Evolutionary conservation across 108 stramenopile genomes (phyloP).

Genomic region (Nitzschia sp.): DNA sequence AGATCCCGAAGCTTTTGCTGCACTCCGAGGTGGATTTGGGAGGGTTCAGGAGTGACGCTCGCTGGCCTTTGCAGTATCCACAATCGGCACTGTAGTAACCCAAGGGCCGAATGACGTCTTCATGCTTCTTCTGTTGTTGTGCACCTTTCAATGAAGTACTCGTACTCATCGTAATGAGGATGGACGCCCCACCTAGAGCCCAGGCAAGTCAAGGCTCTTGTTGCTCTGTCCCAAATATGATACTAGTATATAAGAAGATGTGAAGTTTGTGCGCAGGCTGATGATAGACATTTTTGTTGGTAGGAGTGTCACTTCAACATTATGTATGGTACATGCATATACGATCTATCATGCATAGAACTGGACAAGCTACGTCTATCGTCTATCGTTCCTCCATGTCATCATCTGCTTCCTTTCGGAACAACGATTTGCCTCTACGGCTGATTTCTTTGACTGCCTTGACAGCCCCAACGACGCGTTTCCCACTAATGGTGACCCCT

Average conservation of each 20-base stretch:
- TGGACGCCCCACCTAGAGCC: too few species aligned
- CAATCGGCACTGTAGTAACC: constrained; percentile 59
- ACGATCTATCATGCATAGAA: too few species aligned
- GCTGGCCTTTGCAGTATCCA: constrained; percentile 73
- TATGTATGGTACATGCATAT: too few species aligned
- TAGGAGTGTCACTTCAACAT: too few species aligned
- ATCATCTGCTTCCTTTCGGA: constrained; percentile 1
- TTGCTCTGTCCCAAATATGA: too few species aligned
- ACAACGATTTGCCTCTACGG: neutral
- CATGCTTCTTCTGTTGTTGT: neutral
- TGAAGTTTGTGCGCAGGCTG: too few species aligned
- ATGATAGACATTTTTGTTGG: too few species aligned
- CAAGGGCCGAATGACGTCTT: constrained; percentile 45
- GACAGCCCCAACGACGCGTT: constrained; percentile 29
- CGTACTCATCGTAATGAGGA: too few species aligned
- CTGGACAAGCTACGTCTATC: too few species aligned
- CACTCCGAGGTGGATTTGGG: constrained; percentile 34
- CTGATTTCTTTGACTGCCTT: constrained; percentile 27
- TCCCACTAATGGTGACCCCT: constrained; percentile 25
- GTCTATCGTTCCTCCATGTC: neutral
- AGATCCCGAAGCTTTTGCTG: constrained; percentile 67
- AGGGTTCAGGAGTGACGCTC: constrained; percentile 29
- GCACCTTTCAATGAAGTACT: too few species aligned
- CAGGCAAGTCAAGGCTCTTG: too few species aligned
- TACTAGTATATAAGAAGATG: too few species aligned